phyloP scores from a whole-genome alignment of 2,329 filamentous ascomycete species.

The Exophiala aquamarina region DNA sequence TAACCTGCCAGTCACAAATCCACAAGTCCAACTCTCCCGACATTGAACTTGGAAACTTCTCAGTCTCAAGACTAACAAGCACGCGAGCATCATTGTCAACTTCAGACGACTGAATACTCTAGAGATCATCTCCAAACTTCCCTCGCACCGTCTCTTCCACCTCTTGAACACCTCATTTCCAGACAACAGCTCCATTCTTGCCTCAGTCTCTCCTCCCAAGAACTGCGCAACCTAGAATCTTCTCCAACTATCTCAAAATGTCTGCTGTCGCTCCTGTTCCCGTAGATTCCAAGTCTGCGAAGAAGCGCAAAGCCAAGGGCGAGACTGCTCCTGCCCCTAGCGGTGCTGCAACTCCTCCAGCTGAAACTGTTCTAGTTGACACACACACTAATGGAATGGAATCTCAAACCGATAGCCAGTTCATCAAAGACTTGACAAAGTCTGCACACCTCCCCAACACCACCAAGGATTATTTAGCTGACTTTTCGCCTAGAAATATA shows the following conservation, averaged over 20 bases:
- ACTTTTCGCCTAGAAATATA: conserved; percentile 64
- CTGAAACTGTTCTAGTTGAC: conserved; percentile 34
- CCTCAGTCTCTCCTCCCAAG: too few relatives aligned
- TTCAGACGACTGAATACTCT: too few relatives aligned
- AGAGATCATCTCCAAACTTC: too few relatives aligned
- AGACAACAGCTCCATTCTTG: too few relatives aligned
- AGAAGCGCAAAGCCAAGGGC: conserved; percentile 59
- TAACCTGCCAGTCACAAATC: too few relatives aligned
- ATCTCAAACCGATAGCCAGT: conserved; percentile 67
- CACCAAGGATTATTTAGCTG: conserved; percentile 13
- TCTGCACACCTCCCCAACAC: conserved; percentile 46
- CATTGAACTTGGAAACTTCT: too few relatives aligned
- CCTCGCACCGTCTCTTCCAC: too few relatives aligned
- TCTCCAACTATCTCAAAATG: conserved; percentile 9
- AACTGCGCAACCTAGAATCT: too few relatives aligned
- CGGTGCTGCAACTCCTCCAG: conserved; percentile 42
- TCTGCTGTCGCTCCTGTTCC: conserved; percentile 19
- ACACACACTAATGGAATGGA: conserved; percentile 56
- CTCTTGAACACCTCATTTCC: too few relatives aligned
- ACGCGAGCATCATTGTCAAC: too few relatives aligned
- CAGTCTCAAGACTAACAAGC: too few relatives aligned
- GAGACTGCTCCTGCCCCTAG: conserved; percentile 55
- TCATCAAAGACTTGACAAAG: conserved; percentile 90
- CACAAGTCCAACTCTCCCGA: too few relatives aligned
- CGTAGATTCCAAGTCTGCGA: conserved; percentile 62